Percentiles rank a stretch among this genome's conserved stretches.
These are phyloP conservation scores for Irpex sp. DNA, from an alignment of 1,284 basidiomycete genomes.

Conservation along the genomic window DNA sequence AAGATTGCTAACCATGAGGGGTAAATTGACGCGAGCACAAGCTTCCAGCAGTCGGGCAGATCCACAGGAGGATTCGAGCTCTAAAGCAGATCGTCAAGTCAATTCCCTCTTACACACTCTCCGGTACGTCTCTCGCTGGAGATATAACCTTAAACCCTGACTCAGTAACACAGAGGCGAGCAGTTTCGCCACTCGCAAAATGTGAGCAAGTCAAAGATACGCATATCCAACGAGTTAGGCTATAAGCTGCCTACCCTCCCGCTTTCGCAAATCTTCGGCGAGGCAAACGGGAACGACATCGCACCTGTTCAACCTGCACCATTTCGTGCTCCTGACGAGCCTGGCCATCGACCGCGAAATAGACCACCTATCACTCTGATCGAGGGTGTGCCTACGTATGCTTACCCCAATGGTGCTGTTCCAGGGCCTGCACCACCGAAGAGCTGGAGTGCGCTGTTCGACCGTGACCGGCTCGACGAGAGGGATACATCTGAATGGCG, in stretches of 20 bases:
- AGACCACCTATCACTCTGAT: slow-evolving; percentile 17
- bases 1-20: neutral
- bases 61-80: neutral
- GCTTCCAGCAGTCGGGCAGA: neutral
- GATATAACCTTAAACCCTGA: neutral
- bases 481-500: slow-evolving; percentile 43
- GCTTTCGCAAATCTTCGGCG: slow-evolving; percentile 27
- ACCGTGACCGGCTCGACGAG: slow-evolving; percentile 12
- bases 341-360: slow-evolving; percentile 1
- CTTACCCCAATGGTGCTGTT: slow-evolving; percentile 23
- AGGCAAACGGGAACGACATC: slow-evolving; percentile 2
- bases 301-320: slow-evolving; percentile 9
- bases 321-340: slow-evolving; percentile 9
- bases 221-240: slow-evolving; percentile 25
- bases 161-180: slow-evolving; percentile 46
- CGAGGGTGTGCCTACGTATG: slow-evolving; percentile 23
- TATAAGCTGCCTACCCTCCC: slow-evolving; percentile 27
- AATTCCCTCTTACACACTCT: slow-evolving; percentile 47
- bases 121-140: slow-evolving; percentile 29
- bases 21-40: neutral
- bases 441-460: slow-evolving; percentile 24
- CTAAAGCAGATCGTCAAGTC: slow-evolving; percentile 26
- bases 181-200: slow-evolving; percentile 64
- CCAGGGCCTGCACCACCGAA: slow-evolving; percentile 23
- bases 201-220: slow-evolving; percentile 36